Evolutionary conservation across 1,284 basidiomycete genomes (phyloP).

Genomic region (Microbotryomycetes sp.): DNA sequence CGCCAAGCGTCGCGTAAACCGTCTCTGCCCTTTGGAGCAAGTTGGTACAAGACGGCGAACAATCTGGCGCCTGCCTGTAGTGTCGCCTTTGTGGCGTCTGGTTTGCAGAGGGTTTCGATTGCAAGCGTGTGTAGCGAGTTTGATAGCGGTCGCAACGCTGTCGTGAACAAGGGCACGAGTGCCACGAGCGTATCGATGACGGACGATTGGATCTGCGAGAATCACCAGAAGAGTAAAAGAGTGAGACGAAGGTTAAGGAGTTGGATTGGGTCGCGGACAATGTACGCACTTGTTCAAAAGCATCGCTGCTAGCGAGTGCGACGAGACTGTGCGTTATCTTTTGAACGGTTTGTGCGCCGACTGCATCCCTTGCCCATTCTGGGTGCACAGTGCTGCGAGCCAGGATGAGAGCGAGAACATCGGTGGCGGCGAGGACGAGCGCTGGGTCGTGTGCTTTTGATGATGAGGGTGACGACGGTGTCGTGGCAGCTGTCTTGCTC

Average conservation of each 20-base stretch:
- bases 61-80: conserved; percentile 14
- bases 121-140: conserved; percentile 24
- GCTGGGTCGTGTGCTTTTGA: neutral
- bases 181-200: conserved; percentile 13
- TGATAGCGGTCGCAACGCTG: conserved; percentile 20
- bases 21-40: conserved; percentile 27
- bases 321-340: conserved; percentile 14
- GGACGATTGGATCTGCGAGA: conserved; percentile 11
- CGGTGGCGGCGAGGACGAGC: conserved; percentile 17
- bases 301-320: neutral
- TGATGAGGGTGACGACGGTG: neutral
- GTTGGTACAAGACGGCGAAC: conserved; percentile 26
- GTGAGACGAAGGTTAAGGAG: neutral
- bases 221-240: neutral
- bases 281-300: neutral
- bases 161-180: conserved; percentile 27
- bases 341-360: conserved; percentile 25
- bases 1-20: conserved; percentile 26
- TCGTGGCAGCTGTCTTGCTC: no score
- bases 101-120: conserved; percentile 6
- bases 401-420: conserved; percentile 12
- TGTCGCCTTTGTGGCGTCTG: neutral
- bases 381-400: conserved; percentile 23
- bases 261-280: neutral
- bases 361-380: conserved; percentile 30